phyloP scores from a whole-genome alignment of 805 yeast genomes.

The Suhomyces xylopsoci region DNA sequence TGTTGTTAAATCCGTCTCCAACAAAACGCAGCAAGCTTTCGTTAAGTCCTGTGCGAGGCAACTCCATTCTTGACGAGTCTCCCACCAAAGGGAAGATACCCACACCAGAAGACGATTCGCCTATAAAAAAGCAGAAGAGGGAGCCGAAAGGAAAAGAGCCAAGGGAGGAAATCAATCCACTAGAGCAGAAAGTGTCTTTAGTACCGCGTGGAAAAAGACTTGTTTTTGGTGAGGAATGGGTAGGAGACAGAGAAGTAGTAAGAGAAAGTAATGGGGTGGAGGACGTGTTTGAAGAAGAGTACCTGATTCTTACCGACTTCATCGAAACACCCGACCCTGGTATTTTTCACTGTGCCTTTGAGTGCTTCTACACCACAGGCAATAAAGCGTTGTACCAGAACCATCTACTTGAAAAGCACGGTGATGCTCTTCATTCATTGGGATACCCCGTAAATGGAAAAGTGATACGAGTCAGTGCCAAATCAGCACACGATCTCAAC shows the following conservation, averaged over 20 bases:
- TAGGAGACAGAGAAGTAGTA: neutral
- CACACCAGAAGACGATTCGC: neutral
- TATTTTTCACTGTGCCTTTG: constrained; percentile 24
- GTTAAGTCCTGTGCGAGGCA: neutral
- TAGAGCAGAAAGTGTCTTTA: neutral
- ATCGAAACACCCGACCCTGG: neutral
- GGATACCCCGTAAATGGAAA: constrained; percentile 23
- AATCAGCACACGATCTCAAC: constrained; percentile 9
- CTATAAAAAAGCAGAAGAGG: neutral
- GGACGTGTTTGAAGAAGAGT: constrained; percentile 21
- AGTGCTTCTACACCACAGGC: constrained; percentile 28
- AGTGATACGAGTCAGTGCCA: neutral
- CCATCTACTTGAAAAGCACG: constrained; percentile 24
- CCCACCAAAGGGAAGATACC: constrained; percentile 3
- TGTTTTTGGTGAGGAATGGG: neutral
- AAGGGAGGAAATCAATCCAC: no score
- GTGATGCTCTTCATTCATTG: constrained; percentile 12
- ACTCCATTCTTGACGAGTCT: neutral
- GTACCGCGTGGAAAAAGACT: neutral
- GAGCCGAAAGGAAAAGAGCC: neutral
- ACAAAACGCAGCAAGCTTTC: constrained; percentile 3
- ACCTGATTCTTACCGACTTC: constrained; percentile 14
- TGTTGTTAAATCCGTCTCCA: constrained; percentile 2
- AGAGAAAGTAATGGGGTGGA: neutral
- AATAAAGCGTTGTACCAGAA: constrained; percentile 22